Evolutionary conservation across 1,139 yeast species (phyloP).

Genomic region (Tardiomyces blankii): DNA sequence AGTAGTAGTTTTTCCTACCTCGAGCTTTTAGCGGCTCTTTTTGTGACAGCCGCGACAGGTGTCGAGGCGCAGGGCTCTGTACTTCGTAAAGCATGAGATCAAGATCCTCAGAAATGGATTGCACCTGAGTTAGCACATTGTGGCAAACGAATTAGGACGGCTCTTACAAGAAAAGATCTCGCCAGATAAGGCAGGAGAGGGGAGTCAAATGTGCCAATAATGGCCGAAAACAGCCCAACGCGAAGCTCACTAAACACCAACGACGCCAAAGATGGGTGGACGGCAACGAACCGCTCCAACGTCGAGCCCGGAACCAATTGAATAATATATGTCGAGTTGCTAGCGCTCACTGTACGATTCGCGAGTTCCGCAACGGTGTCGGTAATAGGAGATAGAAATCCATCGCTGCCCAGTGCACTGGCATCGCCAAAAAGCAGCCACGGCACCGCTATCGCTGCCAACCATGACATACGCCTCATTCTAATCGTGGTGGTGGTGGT

Average conservation of each 20-base stretch:
- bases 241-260: not conserved
- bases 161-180: not conserved
- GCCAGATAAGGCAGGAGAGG: not conserved
- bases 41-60: conserved; percentile 54
- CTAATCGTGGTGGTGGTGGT: no score
- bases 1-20: not conserved
- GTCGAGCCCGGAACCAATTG: not conserved
- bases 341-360: not conserved
- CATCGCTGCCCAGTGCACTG: no score
- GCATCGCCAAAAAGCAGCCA: no score
- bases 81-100: conserved; percentile 18
- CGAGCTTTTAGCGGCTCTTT: conserved; percentile 27
- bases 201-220: not conserved
- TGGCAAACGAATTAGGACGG: not conserved
- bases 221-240: not conserved
- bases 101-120: conserved; percentile 17
- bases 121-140: not conserved
- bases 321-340: not conserved
- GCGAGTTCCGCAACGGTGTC: not conserved
- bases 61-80: conserved; percentile 55
- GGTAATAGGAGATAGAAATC: no score
- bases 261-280: not conserved
- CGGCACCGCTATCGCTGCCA: no score
- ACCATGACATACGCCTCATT: no score
- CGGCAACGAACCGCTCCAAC: not conserved